Evolutionary conservation across 495 filamentous ascomycete species (phyloP).

Genomic region (Parachaetomium inaequale): DNA sequence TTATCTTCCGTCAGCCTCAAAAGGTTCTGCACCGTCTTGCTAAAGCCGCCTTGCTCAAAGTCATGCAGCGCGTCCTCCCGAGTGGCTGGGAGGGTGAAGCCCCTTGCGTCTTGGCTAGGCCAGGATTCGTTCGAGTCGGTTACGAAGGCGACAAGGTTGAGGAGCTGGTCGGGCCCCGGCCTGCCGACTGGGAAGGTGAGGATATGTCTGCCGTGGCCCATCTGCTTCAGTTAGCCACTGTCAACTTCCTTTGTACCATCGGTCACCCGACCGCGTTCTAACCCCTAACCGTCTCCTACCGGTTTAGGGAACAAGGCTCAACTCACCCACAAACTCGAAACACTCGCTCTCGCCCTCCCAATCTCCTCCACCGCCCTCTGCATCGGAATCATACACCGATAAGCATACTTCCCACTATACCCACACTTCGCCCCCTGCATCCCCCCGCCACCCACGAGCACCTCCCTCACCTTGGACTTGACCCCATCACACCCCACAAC

Average conservation of each 20-base stretch:
- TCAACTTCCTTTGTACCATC: no score
- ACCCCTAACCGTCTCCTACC: no score
- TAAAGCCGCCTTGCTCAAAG: conserved; percentile 48
- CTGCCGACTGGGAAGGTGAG: conserved; percentile 63
- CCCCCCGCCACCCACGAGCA: conserved; percentile 36
- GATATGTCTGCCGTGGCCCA: conserved; percentile 56
- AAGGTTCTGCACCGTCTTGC: conserved; percentile 37
- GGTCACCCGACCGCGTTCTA: no score
- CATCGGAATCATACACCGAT: conserved; percentile 54
- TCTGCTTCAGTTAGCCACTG: conserved; percentile 38
- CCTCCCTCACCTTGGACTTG: conserved; percentile 48
- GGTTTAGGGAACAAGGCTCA: neutral
- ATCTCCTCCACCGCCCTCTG: conserved; percentile 47
- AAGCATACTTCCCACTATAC: conserved; percentile 53
- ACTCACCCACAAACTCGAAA: conserved; percentile 49
- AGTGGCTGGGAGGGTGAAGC: conserved; percentile 13
- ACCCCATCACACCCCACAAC: conserved; percentile 60
- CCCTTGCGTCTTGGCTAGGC: neutral
- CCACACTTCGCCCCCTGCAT: conserved; percentile 33
- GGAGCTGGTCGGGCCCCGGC: conserved; percentile 48
- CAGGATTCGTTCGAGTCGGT: conserved; percentile 30
- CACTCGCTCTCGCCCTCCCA: conserved; percentile 56
- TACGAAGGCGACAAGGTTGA: conserved; percentile 45
- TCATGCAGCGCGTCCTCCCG: conserved; percentile 56
- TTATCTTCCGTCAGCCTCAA: conserved; percentile 30